Percentiles rank a stretch among this genome's conserved stretches.
Conservation (phyloP, 2,329 filamentous ascomycete genomes). For the Sporothrix euskadiensis region DNA sequence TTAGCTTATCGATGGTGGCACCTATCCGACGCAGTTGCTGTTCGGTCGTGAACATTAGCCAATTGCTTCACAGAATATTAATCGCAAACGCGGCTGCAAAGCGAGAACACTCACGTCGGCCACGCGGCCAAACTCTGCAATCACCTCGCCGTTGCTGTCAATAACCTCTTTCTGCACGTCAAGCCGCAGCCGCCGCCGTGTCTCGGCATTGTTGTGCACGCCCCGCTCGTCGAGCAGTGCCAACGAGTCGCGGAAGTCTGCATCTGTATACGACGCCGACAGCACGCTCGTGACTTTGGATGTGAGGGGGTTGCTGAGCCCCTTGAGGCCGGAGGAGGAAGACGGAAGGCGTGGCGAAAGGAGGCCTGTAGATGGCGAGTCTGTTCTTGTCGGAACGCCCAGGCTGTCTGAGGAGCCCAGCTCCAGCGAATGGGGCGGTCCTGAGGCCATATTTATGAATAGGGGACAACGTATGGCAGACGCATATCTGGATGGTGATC, state of each 20-base stretch:
- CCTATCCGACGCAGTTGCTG: constrained; percentile 88
- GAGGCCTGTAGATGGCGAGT: constrained; percentile 30
- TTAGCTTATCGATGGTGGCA: constrained; percentile 72
- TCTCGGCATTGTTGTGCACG: constrained; percentile 73
- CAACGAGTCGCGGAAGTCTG: constrained; percentile 85
- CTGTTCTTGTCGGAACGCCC: neutral
- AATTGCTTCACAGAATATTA: neutral
- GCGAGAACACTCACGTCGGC: constrained; percentile 65
- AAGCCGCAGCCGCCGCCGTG: constrained; percentile 74
- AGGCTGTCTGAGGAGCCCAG: constrained; percentile 17
- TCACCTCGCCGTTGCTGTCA: constrained; percentile 84
- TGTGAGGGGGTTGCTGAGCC: constrained; percentile 65
- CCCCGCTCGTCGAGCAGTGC: constrained; percentile 72
- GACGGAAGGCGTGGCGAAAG: constrained; percentile 40
- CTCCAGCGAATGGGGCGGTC: constrained; percentile 16
- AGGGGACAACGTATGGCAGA: constrained; percentile 14
- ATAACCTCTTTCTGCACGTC: constrained; percentile 91
- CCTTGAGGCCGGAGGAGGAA: constrained; percentile 39
- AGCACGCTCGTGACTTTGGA: constrained; percentile 82
- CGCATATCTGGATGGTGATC: constrained; percentile 20
- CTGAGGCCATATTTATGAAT: constrained; percentile 29
- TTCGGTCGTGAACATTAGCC: neutral
- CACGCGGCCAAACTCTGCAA: constrained; percentile 84
- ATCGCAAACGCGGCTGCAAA: constrained; percentile 1
- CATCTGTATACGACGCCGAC: constrained; percentile 88